Evolutionary conservation across 2,329 filamentous ascomycete species (phyloP), one percentile per base, ranked within the genome.

Genomic region (Fusarium sp.): DNA sequence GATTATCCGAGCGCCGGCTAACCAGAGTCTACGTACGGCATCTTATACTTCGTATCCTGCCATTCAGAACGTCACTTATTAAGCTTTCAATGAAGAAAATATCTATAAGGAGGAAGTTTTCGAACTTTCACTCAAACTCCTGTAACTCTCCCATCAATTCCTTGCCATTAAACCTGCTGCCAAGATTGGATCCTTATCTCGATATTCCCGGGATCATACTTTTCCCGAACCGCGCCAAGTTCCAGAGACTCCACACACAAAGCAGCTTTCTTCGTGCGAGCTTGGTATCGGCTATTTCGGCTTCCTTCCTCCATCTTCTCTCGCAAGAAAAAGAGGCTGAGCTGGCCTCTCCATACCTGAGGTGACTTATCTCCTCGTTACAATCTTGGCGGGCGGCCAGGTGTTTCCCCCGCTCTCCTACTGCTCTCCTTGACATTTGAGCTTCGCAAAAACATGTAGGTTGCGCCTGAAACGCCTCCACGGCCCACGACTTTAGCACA

Each of bases 311-410:
- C 38, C 69, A 60, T 46, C 16, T 76, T 76, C 76, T 69, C 38
- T 32, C 50, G 21, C 50, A 58, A 56, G 69, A 69, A 60, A 60
- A 73, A 68, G 56, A 59, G 70, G 77, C 79, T 82, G 77, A 80
- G 74, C 74, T 81, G 79, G 77, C 79, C 78, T 80, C 73, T 79
- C 78, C 49, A 56, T 49, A 23, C 33, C 57, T 44, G 60, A 64
- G 35, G 50, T 54, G 50, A 54, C 50, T 40, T 60, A 58, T 64
- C 56, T 60, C 65, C 47, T 64, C 47, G 74, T 75, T 56, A 71
- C 72, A 60, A 73, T 61, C 72, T 67, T 72, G 71, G 75, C 73
- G 56, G 68, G 75, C 72, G 53, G 60, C 63, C 58, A 47, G 52
- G 62, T 68, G 65, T 64, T 73, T 69, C 65, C 77, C 74, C 72